Evolutionary conservation across 768 basidiomycete species (phyloP).

Genomic region (Tylopilus sp.): DNA sequence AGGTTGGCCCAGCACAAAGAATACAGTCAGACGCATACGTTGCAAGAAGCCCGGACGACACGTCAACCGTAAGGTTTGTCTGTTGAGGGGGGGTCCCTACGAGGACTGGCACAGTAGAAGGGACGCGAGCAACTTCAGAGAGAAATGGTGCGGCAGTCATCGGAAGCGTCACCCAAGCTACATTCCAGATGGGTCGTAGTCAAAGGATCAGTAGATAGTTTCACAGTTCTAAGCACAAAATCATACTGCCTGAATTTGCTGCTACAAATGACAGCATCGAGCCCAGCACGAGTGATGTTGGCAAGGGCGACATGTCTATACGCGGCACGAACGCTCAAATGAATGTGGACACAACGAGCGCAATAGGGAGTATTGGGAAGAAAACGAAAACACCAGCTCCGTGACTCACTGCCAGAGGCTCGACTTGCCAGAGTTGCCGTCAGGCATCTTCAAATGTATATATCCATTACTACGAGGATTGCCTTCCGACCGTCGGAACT

Average conservation of each 20-base stretch:
- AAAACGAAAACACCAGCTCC: too few species aligned
- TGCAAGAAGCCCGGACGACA: constrained; percentile 10
- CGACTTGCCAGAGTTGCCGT: too few species aligned
- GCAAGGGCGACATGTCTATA: background rate
- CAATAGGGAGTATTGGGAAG: background rate
- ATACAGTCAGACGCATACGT: constrained; percentile 24
- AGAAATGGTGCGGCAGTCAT: constrained; percentile 21
- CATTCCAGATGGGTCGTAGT: background rate
- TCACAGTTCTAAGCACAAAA: background rate
- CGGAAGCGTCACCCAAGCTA: constrained; percentile 27
- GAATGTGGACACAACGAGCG: too few species aligned
- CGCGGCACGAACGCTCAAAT: too few species aligned
- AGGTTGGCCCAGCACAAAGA: constrained; percentile 20
- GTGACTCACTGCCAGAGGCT: too few species aligned
- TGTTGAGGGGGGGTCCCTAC: constrained; percentile 28
- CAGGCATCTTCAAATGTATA: too few species aligned
- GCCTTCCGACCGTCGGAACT: too few species aligned
- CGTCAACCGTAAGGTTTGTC: constrained; percentile 23
- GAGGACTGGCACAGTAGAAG: constrained; percentile 18
- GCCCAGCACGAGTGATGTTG: background rate
- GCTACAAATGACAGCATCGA: constrained; percentile 6
- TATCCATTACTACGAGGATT: too few species aligned
- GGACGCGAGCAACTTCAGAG: constrained; percentile 3
- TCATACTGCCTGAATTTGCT: constrained; percentile 17
- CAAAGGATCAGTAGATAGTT: background rate